phyloP scores from a whole-genome alignment of 2,329 filamentous ascomycete genomes.

The Ramularia endophylla region DNA sequence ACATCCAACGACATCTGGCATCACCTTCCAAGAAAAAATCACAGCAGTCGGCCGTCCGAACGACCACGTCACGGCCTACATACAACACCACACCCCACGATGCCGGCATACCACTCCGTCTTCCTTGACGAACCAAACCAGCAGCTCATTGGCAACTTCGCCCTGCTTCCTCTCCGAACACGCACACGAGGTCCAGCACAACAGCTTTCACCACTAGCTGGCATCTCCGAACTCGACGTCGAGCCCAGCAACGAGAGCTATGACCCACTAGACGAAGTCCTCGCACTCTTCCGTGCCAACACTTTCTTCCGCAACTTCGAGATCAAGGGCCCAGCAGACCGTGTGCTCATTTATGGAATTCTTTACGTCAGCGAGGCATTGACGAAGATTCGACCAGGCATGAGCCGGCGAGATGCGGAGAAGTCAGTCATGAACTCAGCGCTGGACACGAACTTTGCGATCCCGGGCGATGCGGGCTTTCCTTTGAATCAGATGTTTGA shows the following conservation, averaged over 20 bases:
- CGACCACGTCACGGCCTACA: not conserved
- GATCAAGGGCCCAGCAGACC: constrained; percentile 92
- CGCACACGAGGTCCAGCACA: constrained; percentile 93
- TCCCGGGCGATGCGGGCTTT: constrained; percentile 89
- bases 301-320: constrained; percentile 99
- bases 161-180: constrained; percentile 88
- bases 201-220: constrained; percentile 58
- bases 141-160: constrained; percentile 76
- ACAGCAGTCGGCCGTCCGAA: not conserved
- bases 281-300: constrained; percentile 92
- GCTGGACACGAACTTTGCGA: constrained; percentile 87
- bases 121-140: constrained; percentile 76
- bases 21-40: not conserved
- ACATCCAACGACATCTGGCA: no score
- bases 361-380: constrained; percentile 89
- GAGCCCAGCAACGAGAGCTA: constrained; percentile 90
- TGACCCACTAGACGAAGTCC: constrained; percentile 91
- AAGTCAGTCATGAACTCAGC: constrained; percentile 82
- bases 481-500: constrained; percentile 97
- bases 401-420: constrained; percentile 60
- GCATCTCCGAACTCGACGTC: constrained; percentile 51
- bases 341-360: constrained; percentile 94
- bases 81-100: constrained; percentile 10
- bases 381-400: constrained; percentile 73
- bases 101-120: constrained; percentile 85